These are phyloP conservation scores for Chalara sp. DNA, from an alignment of 2,329 filamentous ascomycete genomes.

Conservation along the genomic window DNA sequence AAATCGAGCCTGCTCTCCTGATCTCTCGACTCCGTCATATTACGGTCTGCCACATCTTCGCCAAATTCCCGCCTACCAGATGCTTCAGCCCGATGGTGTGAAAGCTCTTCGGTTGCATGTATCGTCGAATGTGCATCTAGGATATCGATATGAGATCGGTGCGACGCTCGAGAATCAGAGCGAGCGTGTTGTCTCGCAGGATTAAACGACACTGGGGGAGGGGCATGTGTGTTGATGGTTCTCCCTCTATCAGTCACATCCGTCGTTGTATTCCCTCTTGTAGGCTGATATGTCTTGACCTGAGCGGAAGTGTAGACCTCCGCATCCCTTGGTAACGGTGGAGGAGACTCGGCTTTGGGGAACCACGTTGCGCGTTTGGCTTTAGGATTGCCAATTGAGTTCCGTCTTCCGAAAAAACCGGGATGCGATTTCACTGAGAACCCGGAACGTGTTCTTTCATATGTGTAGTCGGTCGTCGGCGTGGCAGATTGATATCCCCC, in stretches of 20 bases:
- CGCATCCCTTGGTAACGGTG: neutral
- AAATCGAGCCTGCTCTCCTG: constrained; percentile 5
- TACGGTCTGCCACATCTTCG: constrained; percentile 60
- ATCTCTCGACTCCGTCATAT: constrained; percentile 24
- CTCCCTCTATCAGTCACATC: neutral
- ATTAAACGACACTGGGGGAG: neutral
- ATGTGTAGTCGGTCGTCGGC: neutral
- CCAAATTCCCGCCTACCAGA: constrained; percentile 48
- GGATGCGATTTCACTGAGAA: constrained; percentile 15
- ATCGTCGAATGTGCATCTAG: constrained; percentile 51
- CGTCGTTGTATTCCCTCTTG: neutral
- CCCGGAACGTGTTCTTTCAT: constrained; percentile 13
- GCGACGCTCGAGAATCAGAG: constrained; percentile 7
- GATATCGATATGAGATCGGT: constrained; percentile 39
- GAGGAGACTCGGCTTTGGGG: constrained; percentile 1
- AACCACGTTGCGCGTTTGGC: neutral
- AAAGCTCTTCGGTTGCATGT: constrained; percentile 32
- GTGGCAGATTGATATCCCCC: neutral
- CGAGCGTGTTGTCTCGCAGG: constrained; percentile 5
- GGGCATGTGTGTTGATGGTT: neutral
- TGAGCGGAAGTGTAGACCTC: neutral
- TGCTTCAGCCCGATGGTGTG: constrained; percentile 40
- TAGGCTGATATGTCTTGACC: constrained; percentile 9
- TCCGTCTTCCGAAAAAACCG: constrained; percentile 8
- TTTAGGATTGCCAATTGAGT: constrained; percentile 1